These are phyloP conservation scores for Talaromyces sp. DNA, from an alignment of 2,329 filamentous ascomycete species.

Conservation along the genomic window DNA sequence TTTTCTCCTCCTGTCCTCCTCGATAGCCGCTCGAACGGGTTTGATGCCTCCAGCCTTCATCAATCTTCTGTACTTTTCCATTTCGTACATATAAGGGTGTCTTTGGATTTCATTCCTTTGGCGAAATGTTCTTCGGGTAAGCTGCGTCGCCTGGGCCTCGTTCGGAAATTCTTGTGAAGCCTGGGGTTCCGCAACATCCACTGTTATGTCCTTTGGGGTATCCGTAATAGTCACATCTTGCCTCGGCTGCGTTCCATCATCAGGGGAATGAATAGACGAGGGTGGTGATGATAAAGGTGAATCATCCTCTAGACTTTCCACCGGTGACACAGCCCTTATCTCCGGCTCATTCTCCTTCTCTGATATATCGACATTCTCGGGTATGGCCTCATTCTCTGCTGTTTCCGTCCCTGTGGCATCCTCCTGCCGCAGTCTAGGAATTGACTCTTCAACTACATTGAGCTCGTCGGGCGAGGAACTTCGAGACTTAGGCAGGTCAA, in stretches of 20 bases:
- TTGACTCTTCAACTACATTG: constrained; percentile 31
- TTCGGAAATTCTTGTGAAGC: constrained; percentile 32
- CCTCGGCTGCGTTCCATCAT: background rate
- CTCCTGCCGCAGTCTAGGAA: background rate
- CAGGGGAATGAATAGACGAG: constrained; percentile 31
- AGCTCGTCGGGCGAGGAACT: constrained; percentile 44
- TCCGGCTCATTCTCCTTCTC: too few species aligned
- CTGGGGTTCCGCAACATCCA: constrained; percentile 21
- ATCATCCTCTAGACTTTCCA: constrained; percentile 20
- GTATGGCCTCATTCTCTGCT: too few species aligned
- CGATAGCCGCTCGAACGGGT: constrained; percentile 41
- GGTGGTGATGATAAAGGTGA: constrained; percentile 44
- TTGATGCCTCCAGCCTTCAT: constrained; percentile 47
- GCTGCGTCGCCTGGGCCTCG: constrained; percentile 24
- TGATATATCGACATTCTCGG: background rate
- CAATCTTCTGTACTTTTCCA: constrained; percentile 46
- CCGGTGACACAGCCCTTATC: too few species aligned
- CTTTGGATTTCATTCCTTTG: constrained; percentile 53
- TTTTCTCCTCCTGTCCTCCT: constrained; percentile 18
- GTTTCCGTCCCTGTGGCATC: too few species aligned
- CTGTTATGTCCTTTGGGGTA: background rate
- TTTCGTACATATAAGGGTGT: constrained; percentile 52
- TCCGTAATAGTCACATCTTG: background rate
- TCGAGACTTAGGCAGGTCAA: constrained; percentile 8
- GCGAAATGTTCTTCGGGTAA: constrained; percentile 40